Evolutionary conservation across 2,329 filamentous ascomycete genomes (phyloP).

Genomic region (Cordyceps tenuipes): DNA sequence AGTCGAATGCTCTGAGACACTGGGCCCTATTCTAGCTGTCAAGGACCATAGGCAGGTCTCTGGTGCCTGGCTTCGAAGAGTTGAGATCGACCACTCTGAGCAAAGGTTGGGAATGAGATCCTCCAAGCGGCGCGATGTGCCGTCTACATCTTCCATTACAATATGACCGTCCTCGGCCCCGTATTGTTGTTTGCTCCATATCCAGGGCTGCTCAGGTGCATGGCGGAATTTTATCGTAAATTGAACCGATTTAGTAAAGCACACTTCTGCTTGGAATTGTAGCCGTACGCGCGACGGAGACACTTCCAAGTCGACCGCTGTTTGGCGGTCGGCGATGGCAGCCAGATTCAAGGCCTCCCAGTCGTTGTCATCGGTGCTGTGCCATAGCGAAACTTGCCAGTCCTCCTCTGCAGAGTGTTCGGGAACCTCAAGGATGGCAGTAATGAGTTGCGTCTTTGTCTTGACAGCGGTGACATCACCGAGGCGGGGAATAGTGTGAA

Average conservation of each 20-base stretch:
- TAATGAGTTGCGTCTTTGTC: slow-evolving; percentile 46
- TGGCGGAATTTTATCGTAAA: slow-evolving; percentile 68
- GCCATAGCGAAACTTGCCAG: slow-evolving; percentile 73
- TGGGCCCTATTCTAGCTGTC: slow-evolving; percentile 45
- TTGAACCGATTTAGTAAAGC: slow-evolving; percentile 39
- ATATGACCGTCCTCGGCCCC: slow-evolving; percentile 57
- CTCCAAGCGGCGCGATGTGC: slow-evolving; percentile 33
- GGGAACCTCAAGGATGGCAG: slow-evolving; percentile 61
- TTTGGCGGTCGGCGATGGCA: slow-evolving; percentile 17
- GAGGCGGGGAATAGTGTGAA: slow-evolving; percentile 59
- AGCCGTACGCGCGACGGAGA: slow-evolving; percentile 24
- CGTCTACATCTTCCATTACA: slow-evolving; percentile 29
- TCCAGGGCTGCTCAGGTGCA: slow-evolving; percentile 48
- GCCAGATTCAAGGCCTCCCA: slow-evolving; percentile 44
- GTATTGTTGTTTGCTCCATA: slow-evolving; percentile 60
- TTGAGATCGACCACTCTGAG: slow-evolving; percentile 43
- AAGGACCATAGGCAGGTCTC: slow-evolving; percentile 65
- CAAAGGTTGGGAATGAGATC: slow-evolving; percentile 52
- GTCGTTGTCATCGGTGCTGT: slow-evolving; percentile 47
- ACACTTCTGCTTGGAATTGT: slow-evolving; percentile 47
- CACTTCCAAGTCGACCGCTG: slow-evolving; percentile 41
- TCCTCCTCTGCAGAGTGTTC: slow-evolving; percentile 41
- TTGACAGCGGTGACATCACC: slow-evolving; percentile 62
- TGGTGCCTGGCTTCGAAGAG: slow-evolving; percentile 56
- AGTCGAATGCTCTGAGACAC: slow-evolving; percentile 49